phyloP scores from a whole-genome alignment of 495 filamentous ascomycete genomes.

The Annulohypoxylon stygium region DNA sequence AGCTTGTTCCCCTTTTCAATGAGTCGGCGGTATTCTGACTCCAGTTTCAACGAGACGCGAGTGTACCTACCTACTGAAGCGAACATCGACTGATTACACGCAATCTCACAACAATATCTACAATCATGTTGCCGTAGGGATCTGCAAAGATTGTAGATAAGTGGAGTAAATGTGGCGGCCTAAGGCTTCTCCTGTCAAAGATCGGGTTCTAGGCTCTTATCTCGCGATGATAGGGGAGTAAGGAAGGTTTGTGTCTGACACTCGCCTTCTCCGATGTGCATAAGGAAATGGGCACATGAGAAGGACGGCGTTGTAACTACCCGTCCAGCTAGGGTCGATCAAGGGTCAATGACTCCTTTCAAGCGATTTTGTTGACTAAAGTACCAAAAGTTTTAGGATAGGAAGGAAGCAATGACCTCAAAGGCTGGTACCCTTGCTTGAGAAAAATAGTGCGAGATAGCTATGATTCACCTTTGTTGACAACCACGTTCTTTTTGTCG shows the following conservation, averaged over 20 bases:
- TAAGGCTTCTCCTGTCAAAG: not conserved
- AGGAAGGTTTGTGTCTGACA: not conserved
- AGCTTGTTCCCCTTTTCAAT: not conserved
- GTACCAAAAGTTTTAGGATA: not conserved
- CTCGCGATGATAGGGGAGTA: not conserved
- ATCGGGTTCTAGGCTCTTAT: conserved; percentile 16
- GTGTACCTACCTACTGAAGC: too few relatives aligned
- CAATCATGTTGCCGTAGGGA: not conserved
- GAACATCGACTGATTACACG: not conserved
- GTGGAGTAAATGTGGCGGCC: too few relatives aligned
- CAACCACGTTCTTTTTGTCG: conserved; percentile 19
- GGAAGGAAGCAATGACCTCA: conserved; percentile 1
- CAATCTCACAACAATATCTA: not conserved
- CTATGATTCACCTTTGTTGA: conserved; percentile 13
- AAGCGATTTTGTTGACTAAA: not conserved
- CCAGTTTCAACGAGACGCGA: not conserved
- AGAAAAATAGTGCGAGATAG: not conserved
- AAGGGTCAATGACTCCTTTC: conserved; percentile 18
- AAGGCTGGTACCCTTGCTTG: not conserved
- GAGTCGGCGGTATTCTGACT: not conserved
- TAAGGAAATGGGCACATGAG: conserved; percentile 4
- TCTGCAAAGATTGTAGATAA: not conserved
- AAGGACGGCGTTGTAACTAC: not conserved
- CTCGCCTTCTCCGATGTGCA: not conserved
- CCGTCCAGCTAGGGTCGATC: not conserved